Evolutionary conservation across 1,139 yeast species (phyloP).

Genomic region (Magnusiomyces fungicola): DNA sequence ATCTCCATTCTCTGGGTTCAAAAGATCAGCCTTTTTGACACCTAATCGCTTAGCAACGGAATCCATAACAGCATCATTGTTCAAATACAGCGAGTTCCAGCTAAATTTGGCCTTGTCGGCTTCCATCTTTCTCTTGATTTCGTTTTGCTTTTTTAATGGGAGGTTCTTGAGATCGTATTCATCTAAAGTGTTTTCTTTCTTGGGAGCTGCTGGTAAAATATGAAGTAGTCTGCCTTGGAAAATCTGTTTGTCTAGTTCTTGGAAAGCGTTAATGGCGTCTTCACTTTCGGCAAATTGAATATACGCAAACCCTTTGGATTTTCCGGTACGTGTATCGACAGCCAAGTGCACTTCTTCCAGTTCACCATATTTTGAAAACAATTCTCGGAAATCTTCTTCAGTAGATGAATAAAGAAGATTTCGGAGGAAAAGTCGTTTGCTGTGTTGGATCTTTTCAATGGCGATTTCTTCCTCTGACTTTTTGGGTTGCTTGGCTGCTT

Average conservation of each 20-base stretch:
- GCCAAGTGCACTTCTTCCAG: constrained; percentile 71
- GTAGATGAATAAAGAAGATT: constrained; percentile 75
- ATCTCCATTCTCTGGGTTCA: constrained; percentile 78
- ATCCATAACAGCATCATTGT: constrained; percentile 84
- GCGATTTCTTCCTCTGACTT: constrained; percentile 41
- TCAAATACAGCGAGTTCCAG: constrained; percentile 93
- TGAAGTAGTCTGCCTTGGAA: constrained; percentile 93
- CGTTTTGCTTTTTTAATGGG: constrained; percentile 87
- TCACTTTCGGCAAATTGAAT: constrained; percentile 58
- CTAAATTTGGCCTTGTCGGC: constrained; percentile 83
- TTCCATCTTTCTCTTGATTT: constrained; percentile 71
- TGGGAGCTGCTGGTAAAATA: constrained; percentile 76
- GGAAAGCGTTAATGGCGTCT: constrained; percentile 71
- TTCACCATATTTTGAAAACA: constrained; percentile 45
- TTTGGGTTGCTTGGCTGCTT: constrained; percentile 19
- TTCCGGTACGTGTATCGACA: constrained; percentile 79
- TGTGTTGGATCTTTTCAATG: constrained; percentile 47
- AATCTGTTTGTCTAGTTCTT: constrained; percentile 72
- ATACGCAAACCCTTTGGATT: constrained; percentile 90
- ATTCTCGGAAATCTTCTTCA: constrained; percentile 63
- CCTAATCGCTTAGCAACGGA: constrained; percentile 85
- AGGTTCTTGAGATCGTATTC: constrained; percentile 85
- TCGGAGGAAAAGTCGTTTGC: constrained; percentile 84
- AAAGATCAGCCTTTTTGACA: constrained; percentile 68
- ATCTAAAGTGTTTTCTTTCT: constrained; percentile 63